Conservation (phyloP, 768 basidiomycete genomes). For the Phallus indusiatus region DNA sequence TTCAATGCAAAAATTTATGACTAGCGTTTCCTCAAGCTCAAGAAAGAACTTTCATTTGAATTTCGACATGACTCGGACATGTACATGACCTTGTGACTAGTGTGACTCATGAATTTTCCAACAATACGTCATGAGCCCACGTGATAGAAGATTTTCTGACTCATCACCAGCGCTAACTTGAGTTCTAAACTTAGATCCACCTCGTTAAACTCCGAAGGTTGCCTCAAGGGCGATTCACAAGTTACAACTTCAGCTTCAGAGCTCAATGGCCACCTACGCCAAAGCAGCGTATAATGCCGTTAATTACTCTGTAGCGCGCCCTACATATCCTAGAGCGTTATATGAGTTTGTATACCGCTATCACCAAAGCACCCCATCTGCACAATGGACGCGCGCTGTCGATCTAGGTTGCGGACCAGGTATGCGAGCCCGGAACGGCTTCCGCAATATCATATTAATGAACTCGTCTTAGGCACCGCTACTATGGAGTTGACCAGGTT, state of each 20-base stretch:
- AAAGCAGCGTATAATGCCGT: slow-evolving; percentile 60
- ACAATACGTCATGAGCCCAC: too few species aligned
- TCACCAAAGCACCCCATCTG: slow-evolving; percentile 30
- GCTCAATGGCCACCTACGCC: slow-evolving; percentile 64
- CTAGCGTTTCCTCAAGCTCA: too few species aligned
- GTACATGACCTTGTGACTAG: too few species aligned
- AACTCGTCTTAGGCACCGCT: slow-evolving; percentile 47
- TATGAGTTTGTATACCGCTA: slow-evolving; percentile 55
- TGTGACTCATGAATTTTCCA: too few species aligned
- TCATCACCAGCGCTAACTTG: too few species aligned
- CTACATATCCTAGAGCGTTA: slow-evolving; percentile 60
- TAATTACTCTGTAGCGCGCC: slow-evolving; percentile 58
- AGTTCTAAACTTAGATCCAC: too few species aligned
- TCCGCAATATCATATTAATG: slow-evolving; percentile 13
- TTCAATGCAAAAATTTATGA: too few species aligned
- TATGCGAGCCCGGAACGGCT: slow-evolving; percentile 16
- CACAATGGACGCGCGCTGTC: slow-evolving; percentile 47
- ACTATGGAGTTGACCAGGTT: slow-evolving; percentile 51
- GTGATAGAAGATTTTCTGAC: too few species aligned
- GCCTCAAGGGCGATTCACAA: too few species aligned
- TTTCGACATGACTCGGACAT: too few species aligned
- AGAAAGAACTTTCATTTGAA: too few species aligned
- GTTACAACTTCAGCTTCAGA: not conserved
- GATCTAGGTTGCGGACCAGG: slow-evolving; percentile 86
- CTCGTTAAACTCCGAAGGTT: too few species aligned